Conservation (phyloP, 2,329 filamentous ascomycete genomes). For the Shiraia sp. region DNA sequence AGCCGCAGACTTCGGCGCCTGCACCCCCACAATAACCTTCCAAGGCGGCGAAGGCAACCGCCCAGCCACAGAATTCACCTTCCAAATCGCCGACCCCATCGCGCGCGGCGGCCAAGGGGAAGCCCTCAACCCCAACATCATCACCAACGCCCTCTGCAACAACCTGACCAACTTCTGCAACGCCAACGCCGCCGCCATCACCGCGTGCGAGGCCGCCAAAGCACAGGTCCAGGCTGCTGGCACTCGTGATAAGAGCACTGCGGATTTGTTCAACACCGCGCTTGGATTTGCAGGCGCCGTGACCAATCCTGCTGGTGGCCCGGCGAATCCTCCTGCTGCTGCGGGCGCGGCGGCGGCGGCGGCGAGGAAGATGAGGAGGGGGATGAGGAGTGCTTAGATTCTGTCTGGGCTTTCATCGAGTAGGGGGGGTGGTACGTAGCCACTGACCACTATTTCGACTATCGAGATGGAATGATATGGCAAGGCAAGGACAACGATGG, state of each 20-base stretch:
- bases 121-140: slow-evolving; percentile 73
- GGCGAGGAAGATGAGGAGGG: slow-evolving; percentile 26
- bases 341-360: slow-evolving; percentile 17
- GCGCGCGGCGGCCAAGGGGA: slow-evolving; percentile 66
- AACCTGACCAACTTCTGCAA: slow-evolving; percentile 69
- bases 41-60: slow-evolving; percentile 58
- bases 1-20: slow-evolving; percentile 42
- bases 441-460: too few relatives aligned
- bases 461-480: too few relatives aligned
- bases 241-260: slow-evolving; percentile 46
- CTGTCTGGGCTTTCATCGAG: background rate
- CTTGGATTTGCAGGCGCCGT: slow-evolving; percentile 44
- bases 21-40: slow-evolving; percentile 62
- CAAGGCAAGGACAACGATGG: too few relatives aligned
- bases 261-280: slow-evolving; percentile 47
- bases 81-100: slow-evolving; percentile 66
- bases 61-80: slow-evolving; percentile 63
- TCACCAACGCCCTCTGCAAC: slow-evolving; percentile 73
- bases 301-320: slow-evolving; percentile 37
- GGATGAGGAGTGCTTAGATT: slow-evolving; percentile 16
- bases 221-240: slow-evolving; percentile 54
- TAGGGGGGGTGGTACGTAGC: too few relatives aligned
- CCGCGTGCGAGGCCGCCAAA: slow-evolving; percentile 58
- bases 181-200: slow-evolving; percentile 63
- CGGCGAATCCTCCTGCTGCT: slow-evolving; percentile 25